Conservation (phyloP, 768 basidiomycete species). For the Multifurca ochricompacta region DNA sequence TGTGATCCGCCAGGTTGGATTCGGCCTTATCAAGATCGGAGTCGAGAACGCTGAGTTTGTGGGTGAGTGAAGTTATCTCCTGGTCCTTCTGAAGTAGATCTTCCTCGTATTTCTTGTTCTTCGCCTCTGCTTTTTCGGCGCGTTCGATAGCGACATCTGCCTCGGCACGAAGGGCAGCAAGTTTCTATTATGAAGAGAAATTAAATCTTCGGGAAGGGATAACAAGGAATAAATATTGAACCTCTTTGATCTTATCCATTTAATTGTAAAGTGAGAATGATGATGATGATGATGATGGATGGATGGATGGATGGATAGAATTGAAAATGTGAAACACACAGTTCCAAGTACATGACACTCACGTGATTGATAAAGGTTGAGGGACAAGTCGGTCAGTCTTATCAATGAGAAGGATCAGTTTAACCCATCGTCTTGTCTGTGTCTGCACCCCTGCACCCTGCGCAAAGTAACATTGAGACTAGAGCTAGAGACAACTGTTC, state of each 20-base stretch:
- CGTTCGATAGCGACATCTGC: conserved; percentile 74
- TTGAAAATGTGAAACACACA: no score
- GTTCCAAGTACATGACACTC: background rate
- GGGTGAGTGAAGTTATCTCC: conserved; percentile 70
- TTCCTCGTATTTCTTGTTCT: conserved; percentile 75
- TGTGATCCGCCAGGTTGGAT: conserved; percentile 51
- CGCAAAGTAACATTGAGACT: no score
- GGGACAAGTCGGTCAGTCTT: no score
- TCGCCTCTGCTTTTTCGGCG: conserved; percentile 80
- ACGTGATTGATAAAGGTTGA: conserved; percentile 13
- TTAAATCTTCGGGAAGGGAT: background rate
- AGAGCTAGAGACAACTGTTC: no score
- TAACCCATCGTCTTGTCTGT: no score
- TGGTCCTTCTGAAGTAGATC: conserved; percentile 75
- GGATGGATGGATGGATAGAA: no score
- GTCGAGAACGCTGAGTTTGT: conserved; percentile 61
- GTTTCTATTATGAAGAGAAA: conserved; percentile 42
- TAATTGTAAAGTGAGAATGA: conserved; percentile 7
- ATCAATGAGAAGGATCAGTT: no score
- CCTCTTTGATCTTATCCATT: conserved; percentile 47
- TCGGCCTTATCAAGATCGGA: conserved; percentile 66
- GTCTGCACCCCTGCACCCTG: no score
- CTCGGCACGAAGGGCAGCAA: conserved; percentile 70
- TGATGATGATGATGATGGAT: no score
- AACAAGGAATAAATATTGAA: conserved; percentile 5